phyloP scores from a whole-genome alignment of 2,329 filamentous ascomycete genomes.

The Raffaelea albimanens region DNA sequence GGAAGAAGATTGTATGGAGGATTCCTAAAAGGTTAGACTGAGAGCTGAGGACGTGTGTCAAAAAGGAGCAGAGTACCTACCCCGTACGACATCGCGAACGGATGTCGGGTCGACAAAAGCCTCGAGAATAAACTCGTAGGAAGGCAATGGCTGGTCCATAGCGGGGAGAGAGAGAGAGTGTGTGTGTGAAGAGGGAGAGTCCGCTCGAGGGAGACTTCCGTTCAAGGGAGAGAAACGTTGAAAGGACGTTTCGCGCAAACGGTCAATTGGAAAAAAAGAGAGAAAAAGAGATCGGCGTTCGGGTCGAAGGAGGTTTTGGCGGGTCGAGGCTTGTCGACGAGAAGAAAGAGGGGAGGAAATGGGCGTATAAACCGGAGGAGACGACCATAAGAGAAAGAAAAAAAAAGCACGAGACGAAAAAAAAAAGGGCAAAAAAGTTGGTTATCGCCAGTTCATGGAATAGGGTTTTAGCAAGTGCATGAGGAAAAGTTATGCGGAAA shows the following conservation, averaged over 20 bases:
- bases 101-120: conserved; percentile 85
- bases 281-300: too few relatives aligned
- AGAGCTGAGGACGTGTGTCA: not conserved
- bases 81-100: conserved; percentile 88
- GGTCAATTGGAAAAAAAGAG: too few relatives aligned
- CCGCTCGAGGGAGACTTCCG: too few relatives aligned
- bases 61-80: conserved; percentile 33
- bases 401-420: not conserved
- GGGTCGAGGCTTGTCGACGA: too few relatives aligned
- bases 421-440: too few relatives aligned
- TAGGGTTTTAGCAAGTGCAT: too few relatives aligned
- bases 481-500: too few relatives aligned
- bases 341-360: not conserved
- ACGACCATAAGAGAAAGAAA: not conserved
- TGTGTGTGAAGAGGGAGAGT: too few relatives aligned
- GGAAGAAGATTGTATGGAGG: conserved; percentile 97
- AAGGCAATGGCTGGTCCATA: conserved; percentile 19
- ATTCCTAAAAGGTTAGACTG: conserved; percentile 50
- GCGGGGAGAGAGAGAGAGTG: conserved; percentile 1
- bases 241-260: too few relatives aligned
- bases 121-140: conserved; percentile 87
- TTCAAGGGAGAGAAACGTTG: too few relatives aligned
- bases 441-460: too few relatives aligned
- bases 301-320: too few relatives aligned
- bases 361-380: not conserved